Evolutionary conservation across 768 basidiomycete genomes (phyloP).

Genomic region (Pholiota microspora): DNA sequence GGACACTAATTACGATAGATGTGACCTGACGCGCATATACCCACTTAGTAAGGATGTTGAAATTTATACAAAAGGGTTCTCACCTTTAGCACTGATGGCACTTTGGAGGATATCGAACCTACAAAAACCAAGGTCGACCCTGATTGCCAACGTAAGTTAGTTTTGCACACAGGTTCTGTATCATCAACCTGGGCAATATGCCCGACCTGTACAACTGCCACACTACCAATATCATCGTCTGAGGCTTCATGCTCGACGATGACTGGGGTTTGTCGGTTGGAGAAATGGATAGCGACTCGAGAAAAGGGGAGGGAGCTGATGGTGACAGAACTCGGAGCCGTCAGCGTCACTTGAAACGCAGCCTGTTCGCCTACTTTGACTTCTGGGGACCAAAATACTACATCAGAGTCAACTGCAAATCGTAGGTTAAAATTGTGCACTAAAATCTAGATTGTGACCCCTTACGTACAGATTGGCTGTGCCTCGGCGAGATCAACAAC

Average conservation of each 20-base stretch:
- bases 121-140: conserved; percentile 55
- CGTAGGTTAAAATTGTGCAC: conserved; percentile 2
- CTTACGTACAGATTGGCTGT: conserved; percentile 55
- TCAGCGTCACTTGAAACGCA: conserved; percentile 74
- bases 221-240: conserved; percentile 15
- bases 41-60: not conserved
- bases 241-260: conserved; percentile 43
- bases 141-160: conserved; percentile 56
- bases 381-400: conserved; percentile 71
- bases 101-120: conserved; percentile 54
- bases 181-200: conserved; percentile 24
- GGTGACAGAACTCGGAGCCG: conserved; percentile 44
- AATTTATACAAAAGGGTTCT: conserved; percentile 18
- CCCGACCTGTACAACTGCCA: conserved; percentile 45
- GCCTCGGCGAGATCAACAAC: conserved; percentile 63
- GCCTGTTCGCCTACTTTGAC: conserved; percentile 58
- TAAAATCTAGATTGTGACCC: not conserved
- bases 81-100: conserved; percentile 55
- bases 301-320: conserved; percentile 62
- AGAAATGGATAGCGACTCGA: conserved; percentile 59
- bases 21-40: conserved; percentile 30
- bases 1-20: conserved; percentile 48
- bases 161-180: conserved; percentile 25
- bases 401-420: conserved; percentile 55
- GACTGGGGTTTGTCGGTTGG: conserved; percentile 42